phyloP scores from a whole-genome alignment of 1,284 basidiomycete species.

The Melampsora americana region DNA sequence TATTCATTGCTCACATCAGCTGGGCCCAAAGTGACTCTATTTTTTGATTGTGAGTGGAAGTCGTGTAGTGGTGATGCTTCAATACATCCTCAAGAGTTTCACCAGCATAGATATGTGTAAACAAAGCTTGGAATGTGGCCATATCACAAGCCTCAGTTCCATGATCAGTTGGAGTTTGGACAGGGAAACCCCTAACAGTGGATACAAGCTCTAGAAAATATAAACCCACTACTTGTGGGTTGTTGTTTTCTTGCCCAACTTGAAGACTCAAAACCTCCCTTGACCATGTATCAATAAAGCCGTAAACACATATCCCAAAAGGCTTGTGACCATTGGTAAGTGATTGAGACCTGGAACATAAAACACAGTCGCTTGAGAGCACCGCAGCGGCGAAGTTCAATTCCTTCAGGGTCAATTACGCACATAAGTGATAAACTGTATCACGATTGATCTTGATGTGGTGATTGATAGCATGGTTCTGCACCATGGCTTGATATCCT shows the following conservation, averaged over 20 bases:
- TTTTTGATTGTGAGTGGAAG: too few species aligned
- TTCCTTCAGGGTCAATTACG: background rate
- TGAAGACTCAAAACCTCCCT: background rate
- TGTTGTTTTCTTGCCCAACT: background rate
- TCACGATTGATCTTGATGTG: background rate
- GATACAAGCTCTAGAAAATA: too few species aligned
- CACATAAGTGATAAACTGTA: background rate
- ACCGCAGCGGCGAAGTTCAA: background rate
- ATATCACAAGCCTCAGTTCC: too few species aligned
- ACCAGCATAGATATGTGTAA: too few species aligned
- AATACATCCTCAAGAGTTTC: too few species aligned
- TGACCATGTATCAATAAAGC: conserved; percentile 12
- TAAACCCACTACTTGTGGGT: background rate
- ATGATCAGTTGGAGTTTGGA: background rate
- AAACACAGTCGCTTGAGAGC: background rate
- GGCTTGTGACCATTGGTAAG: too few species aligned
- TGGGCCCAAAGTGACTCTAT: too few species aligned
- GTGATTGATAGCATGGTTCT: background rate
- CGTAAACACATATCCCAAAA: conserved; percentile 17
- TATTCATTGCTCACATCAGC: too few species aligned
- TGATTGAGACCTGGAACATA: background rate
- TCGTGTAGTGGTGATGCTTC: too few species aligned
- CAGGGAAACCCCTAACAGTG: too few species aligned
- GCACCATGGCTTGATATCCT: background rate
- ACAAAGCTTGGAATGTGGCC: too few species aligned